Evolutionary conservation across 768 basidiomycete species (phyloP), one percentile per base, ranked within the genome.

Genomic region (Butyriboletus loyo): DNA sequence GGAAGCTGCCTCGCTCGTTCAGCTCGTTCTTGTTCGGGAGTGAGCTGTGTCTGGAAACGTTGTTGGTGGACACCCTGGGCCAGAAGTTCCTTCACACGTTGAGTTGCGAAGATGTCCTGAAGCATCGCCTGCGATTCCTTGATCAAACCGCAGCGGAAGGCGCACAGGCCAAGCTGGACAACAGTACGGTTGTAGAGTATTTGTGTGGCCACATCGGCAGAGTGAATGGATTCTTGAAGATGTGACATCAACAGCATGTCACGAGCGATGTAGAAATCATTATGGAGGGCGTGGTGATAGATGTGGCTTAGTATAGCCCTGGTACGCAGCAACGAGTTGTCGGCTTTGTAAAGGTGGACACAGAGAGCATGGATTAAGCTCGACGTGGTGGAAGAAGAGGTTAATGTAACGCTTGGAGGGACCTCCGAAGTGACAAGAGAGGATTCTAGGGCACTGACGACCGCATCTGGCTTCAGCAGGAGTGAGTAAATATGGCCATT

Each of bases 211-310:
- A 98, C 94, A 65, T 98, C 97, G 52, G 95, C 93, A 35, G 93
- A 92, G 66, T 93, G 89, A 63, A 98, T 89, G 1, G 92, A 90
- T 69, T 98, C 95, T 71, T 98, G 96, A 45, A 99, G 81, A 69
- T 98, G 97, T 5, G 95, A 98, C 97, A 99, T 98, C 55, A 99
- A 77, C 34, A 99, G 75, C 90, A 98, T 95, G 73, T 99, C 97
- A 27, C 97, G 90, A 10, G 97, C 90, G 25, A 91, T 92, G 75
- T 97, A 83, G 76, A 93, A 99, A 65, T 96, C 89, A 62, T 98
- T 97, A 70, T 95, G 92, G 28, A 97, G 81, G 25, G 96, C 97
- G 65, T 94, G 86, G 71, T 98, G 95, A 71, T 94, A 99, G 66
- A 98, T 93, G 68, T 99, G 97, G 65, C 87, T 88, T 47, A 99